Conservation (phyloP, 495 filamentous ascomycete species). For the Aspergillus diversus region DNA sequence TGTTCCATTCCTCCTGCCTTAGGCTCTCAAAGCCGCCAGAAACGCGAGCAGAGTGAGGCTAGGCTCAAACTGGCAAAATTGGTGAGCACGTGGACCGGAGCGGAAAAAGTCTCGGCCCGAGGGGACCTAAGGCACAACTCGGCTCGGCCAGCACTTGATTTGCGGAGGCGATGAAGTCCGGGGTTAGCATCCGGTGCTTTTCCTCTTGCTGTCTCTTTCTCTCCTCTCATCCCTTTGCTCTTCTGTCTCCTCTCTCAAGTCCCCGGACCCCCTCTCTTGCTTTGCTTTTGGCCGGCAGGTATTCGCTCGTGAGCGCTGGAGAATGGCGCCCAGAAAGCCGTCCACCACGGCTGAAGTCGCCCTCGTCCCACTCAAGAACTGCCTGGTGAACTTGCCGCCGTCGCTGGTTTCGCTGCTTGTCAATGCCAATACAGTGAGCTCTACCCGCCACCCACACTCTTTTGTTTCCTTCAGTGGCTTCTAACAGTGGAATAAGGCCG, state of each 20-base stretch:
- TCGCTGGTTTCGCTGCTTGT: constrained; percentile 80
- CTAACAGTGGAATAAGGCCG: constrained; percentile 55
- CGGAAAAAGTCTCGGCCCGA: constrained; percentile 44
- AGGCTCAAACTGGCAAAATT: constrained; percentile 16
- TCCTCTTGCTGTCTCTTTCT: constrained; percentile 7
- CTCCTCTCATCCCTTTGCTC: constrained; percentile 20
- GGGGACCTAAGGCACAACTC: constrained; percentile 21
- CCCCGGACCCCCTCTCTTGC: constrained; percentile 11
- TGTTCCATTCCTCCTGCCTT: constrained; percentile 15
- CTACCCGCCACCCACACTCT: background rate
- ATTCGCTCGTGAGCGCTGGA: constrained; percentile 28
- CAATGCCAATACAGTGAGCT: constrained; percentile 82
- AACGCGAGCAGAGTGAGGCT: background rate
- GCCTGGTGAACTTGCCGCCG: constrained; percentile 90
- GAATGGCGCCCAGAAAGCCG: constrained; percentile 69
- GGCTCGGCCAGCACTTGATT: constrained; percentile 30
- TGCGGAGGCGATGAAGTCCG: constrained; percentile 38
- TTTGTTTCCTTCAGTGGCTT: background rate
- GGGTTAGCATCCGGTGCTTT: constrained; percentile 27
- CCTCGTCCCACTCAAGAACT: constrained; percentile 84
- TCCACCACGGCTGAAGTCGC: constrained; percentile 76
- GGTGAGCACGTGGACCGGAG: constrained; percentile 27
- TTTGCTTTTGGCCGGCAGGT: constrained; percentile 3
- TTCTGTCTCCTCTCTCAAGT: constrained; percentile 5
- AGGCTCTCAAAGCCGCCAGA: background rate